Conservation (phyloP, 1,139 yeast genomes). For the Taphrina flavorubra region DNA sequence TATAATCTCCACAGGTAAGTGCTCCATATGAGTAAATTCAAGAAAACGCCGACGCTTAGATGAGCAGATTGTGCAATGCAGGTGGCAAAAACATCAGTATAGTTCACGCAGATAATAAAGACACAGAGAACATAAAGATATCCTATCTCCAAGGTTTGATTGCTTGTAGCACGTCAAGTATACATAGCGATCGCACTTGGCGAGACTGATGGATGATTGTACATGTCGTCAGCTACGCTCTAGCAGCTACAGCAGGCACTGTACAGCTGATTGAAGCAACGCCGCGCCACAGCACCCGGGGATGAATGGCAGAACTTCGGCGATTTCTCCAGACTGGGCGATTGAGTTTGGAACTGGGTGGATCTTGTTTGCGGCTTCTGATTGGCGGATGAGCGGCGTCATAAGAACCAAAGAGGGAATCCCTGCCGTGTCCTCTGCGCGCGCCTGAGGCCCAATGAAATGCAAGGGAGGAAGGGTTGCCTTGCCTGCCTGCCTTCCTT, state of each 20-base stretch:
- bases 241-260: neutral
- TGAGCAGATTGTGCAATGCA: no score
- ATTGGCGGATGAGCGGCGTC: neutral
- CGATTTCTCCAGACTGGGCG: no score
- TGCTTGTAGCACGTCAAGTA: no score
- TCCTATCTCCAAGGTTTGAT: no score
- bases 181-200: no score
- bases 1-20: slow-evolving; percentile 15
- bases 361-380: neutral
- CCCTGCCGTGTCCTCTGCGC: no score
- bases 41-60: no score
- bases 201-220: no score
- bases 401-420: no score
- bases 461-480: neutral
- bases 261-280: neutral
- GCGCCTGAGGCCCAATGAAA: no score
- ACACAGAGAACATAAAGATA: neutral
- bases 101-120: neutral
- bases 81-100: no score
- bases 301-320: neutral
- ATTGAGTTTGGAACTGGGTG: neutral
- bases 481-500: neutral
- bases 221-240: no score
- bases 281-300: neutral
- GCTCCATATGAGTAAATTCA: neutral